Percentiles rank a stretch among this genome's conserved stretches.
These are phyloP conservation scores for Backusella morwellensis DNA, from an alignment of 192 early-diverging fungal genomes.

Conservation along the genomic window DNA sequence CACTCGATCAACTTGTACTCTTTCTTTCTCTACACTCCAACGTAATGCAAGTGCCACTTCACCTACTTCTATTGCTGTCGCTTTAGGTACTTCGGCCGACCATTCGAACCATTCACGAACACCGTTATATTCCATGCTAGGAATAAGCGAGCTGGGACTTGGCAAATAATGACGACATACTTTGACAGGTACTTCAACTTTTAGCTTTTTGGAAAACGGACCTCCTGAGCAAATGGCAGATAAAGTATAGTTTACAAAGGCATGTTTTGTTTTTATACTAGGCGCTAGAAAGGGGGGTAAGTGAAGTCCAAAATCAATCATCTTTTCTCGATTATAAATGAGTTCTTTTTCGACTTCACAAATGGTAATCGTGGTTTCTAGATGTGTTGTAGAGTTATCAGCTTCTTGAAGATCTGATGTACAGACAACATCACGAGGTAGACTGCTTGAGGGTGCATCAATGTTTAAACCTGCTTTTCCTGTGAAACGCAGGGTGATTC, in stretches of 20 bases:
- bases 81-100: constrained; percentile 31
- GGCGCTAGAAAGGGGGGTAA: constrained; percentile 31
- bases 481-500: constrained; percentile 29
- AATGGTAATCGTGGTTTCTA: constrained; percentile 19
- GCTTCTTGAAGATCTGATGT: constrained; percentile 5
- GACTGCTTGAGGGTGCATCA: background rate
- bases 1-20: constrained; percentile 20
- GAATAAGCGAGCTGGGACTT: constrained; percentile 30
- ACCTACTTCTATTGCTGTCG: constrained; percentile 31
- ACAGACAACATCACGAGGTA: constrained; percentile 11
- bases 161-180: constrained; percentile 34
- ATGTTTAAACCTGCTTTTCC: constrained; percentile 28
- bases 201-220: constrained; percentile 28
- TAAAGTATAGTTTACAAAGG: constrained; percentile 29
- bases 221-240: constrained; percentile 30
- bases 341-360: constrained; percentile 39
- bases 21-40: constrained; percentile 38
- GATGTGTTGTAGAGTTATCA: background rate
- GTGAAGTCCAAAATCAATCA: constrained; percentile 35
- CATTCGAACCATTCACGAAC: constrained; percentile 35
- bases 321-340: constrained; percentile 22
- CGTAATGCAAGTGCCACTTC: constrained; percentile 27
- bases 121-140: constrained; percentile 19
- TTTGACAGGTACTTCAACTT: constrained; percentile 20
- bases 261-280: constrained; percentile 29